Evolutionary conservation across 441 rosid species (phyloP), one percentile per base, ranked within the genome.

Genomic region (Pelargonium citronellum): DNA sequence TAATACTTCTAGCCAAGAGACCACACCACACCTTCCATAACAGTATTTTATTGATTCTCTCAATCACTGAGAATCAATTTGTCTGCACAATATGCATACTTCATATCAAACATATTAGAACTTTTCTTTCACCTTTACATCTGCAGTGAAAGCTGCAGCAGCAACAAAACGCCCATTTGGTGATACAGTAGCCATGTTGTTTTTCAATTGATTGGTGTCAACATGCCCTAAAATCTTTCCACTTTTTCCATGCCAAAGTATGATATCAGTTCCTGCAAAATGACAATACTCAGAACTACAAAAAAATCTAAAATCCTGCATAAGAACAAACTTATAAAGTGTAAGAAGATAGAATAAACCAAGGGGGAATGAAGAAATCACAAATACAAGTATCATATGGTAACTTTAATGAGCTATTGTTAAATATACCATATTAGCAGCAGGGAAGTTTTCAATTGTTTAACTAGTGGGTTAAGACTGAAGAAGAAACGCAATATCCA

Each of bases 121-220:
- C 58, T 7, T 49, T 49, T 49, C 4, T 11, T 27, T 82, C 55
- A 87, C 91, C 95, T 95, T 95, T 68, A 95, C 99, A 86, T 92
- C 96, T n/a, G 98, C 98, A 30, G 98, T 92, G 81, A 95, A 95
- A 49, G 99, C 97, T 27, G 99, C 99, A 63, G 98, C 97, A 72
- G 99, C 99, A 82, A 95, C 53, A 74, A 95, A 95, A 51, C 97
- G 96, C 39, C 99, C 99, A 84, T 95, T 91, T 66, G 98, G 97
- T 66, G 99, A 95, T 74, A 95, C 77, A 67, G 89, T 81, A 71
- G 93, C 93, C 95, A 88, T 95, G 69, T 75, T 84, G 78, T 95
- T 95, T 82, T 92, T 95, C 86, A 95, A 81, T 74, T 92, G 99
- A 83, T 95, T 95, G 71, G 99, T 89, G 80, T 95, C 89, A 1